phyloP scores from a whole-genome alignment of 2,329 filamentous ascomycete genomes.

The Xylariales sp. region DNA sequence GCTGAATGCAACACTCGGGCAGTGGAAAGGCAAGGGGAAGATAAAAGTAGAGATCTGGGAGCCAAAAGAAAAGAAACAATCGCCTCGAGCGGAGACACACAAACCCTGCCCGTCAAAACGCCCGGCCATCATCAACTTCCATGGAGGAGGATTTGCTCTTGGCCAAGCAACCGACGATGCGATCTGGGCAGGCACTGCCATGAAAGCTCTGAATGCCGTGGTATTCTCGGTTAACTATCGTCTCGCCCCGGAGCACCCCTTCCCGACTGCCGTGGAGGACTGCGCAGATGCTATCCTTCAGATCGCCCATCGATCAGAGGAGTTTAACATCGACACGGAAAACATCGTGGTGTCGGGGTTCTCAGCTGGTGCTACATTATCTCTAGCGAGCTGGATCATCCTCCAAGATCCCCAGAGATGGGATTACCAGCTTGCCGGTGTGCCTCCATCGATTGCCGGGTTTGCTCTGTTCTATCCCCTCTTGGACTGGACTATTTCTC shows the following conservation, averaged over 20 bases:
- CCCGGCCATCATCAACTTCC: slow-evolving; percentile 59
- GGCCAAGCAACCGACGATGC: slow-evolving; percentile 60
- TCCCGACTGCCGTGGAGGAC: slow-evolving; percentile 61
- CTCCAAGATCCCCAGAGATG: slow-evolving; percentile 17
- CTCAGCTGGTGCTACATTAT: slow-evolving; percentile 55
- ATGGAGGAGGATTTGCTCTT: slow-evolving; percentile 63
- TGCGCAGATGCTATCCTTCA: slow-evolving; percentile 59
- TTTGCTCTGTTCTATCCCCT: slow-evolving; percentile 57
- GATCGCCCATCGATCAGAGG: slow-evolving; percentile 47
- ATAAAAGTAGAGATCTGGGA: slow-evolving; percentile 22
- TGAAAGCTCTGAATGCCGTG: slow-evolving; percentile 48
- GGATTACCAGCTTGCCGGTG: slow-evolving; percentile 19
- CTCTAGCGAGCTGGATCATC: slow-evolving; percentile 33
- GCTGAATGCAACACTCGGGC: slow-evolving; percentile 19
- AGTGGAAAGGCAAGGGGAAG: slow-evolving; percentile 14
- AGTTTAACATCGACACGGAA: slow-evolving; percentile 52
- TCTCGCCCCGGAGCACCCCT: slow-evolving; percentile 59
- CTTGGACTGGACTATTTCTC: slow-evolving; percentile 54
- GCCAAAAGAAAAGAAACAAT: slow-evolving; percentile 13
- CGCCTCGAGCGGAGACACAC: background rate
- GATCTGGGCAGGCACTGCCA: slow-evolving; percentile 50
- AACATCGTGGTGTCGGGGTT: slow-evolving; percentile 58
- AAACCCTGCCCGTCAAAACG: slow-evolving; percentile 18
- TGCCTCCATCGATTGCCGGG: slow-evolving; percentile 45
- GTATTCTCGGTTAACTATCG: slow-evolving; percentile 64